A percentile compares a stretch with the other conserved stretches of the same genome.
phyloP scores from a whole-genome alignment of 2,329 filamentous ascomycete genomes.

The Diplocarpon rosae region DNA sequence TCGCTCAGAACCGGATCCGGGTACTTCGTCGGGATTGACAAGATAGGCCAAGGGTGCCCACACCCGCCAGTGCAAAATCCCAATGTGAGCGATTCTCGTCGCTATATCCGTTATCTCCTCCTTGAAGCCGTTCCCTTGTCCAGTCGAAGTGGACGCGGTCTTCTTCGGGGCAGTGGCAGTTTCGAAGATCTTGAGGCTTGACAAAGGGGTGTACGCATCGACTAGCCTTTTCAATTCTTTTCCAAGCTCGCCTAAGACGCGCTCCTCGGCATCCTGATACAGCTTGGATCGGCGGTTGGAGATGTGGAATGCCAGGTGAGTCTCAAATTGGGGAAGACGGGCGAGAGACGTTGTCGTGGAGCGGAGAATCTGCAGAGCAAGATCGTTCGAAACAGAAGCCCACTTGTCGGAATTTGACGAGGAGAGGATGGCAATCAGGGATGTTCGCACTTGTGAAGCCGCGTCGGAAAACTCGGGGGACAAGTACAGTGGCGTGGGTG shows the following conservation, averaged over 20 bases:
- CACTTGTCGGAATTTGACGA: constrained; percentile 24
- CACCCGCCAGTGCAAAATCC: constrained; percentile 80
- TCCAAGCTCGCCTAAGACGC: constrained; percentile 20
- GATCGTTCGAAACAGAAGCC: constrained; percentile 16
- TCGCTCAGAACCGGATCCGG: constrained; percentile 7
- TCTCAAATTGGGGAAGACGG: constrained; percentile 24
- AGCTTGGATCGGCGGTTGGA: constrained; percentile 21
- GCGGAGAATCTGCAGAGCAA: constrained; percentile 27
- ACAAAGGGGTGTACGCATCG: constrained; percentile 22
- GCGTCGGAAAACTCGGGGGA: constrained; percentile 18
- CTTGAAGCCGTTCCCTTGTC: constrained; percentile 10
- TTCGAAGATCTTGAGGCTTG: constrained; percentile 26
- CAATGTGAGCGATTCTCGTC: constrained; percentile 69
- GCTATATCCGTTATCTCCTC: constrained; percentile 52
- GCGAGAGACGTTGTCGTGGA: constrained; percentile 23
- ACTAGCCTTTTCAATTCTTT: constrained; percentile 24
- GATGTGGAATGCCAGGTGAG: constrained; percentile 23
- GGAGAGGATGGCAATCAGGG: constrained; percentile 24
- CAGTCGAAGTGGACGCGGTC: constrained; percentile 2
- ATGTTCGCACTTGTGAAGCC: constrained; percentile 19
- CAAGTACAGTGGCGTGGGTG: constrained; percentile 22
- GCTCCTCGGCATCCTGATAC: constrained; percentile 24
- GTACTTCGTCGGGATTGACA: constrained; percentile 22
- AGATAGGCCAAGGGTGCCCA: constrained; percentile 69
- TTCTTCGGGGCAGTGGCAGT: constrained; percentile 22